phyloP scores from a whole-genome alignment of 768 basidiomycete species.

The Polyporus arcularius region DNA sequence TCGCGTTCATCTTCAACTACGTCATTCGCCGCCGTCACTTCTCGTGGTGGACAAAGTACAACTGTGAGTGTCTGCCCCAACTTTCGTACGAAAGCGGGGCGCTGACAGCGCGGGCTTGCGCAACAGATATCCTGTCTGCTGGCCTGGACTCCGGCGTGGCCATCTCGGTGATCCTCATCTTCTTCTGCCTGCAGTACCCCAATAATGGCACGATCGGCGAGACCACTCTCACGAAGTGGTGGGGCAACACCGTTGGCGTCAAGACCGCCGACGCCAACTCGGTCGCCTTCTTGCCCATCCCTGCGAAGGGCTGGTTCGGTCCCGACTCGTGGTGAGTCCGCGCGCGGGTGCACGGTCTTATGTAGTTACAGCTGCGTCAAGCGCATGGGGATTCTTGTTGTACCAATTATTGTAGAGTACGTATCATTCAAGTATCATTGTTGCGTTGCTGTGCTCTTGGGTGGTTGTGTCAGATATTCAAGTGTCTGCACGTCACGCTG shows the following conservation, averaged over 20 bases:
- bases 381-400: too few species aligned
- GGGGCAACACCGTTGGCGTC: constrained; percentile 40
- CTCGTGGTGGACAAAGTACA: constrained; percentile 79
- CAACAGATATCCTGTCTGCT: constrained; percentile 69
- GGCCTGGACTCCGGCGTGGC: constrained; percentile 77
- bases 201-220: constrained; percentile 35
- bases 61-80: constrained; percentile 47
- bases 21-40: constrained; percentile 68
- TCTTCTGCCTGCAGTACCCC: constrained; percentile 52
- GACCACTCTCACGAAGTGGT: constrained; percentile 35
- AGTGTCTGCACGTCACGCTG: too few species aligned
- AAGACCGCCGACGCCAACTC: constrained; percentile 18
- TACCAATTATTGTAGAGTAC: too few species aligned
- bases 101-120: neutral
- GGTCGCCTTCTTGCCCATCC: constrained; percentile 6
- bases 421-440: too few species aligned
- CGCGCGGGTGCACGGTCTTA: neutral
- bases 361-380: neutral
- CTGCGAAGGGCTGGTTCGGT: constrained; percentile 12
- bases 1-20: constrained; percentile 80
- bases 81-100: neutral
- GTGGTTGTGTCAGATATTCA: too few species aligned
- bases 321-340: constrained; percentile 1
- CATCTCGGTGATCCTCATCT: constrained; percentile 65
- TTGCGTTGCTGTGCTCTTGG: too few species aligned